Evolutionary conservation across 352 stramenopile genomes (phyloP).

Genomic region (Phytophthora parvispora): DNA sequence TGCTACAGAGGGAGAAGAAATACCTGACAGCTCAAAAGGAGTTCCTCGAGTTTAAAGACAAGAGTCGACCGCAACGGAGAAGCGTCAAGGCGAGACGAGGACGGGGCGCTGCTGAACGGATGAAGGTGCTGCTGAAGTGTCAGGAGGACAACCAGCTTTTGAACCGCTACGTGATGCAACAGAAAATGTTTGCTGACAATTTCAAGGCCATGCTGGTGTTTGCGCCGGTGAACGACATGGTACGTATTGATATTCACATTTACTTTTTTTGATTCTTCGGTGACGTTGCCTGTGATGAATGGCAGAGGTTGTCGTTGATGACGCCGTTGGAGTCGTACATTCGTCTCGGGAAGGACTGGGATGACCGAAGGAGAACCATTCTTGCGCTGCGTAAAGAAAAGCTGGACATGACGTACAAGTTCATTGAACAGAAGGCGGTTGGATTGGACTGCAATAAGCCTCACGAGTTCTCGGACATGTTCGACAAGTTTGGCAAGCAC

Average conservation of each 20-base stretch:
- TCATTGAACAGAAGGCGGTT: conserved; percentile 73
- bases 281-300: conserved; percentile 7
- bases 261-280: background rate
- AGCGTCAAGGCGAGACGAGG: conserved; percentile 55
- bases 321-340: conserved; percentile 83
- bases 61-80: conserved; percentile 34
- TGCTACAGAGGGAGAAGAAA: conserved; percentile 67
- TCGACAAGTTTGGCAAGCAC: conserved; percentile 82
- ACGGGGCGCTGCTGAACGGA: conserved; percentile 22
- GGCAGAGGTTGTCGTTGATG: conserved; percentile 73
- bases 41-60: conserved; percentile 62
- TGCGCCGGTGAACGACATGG: conserved; percentile 71
- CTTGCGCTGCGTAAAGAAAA: conserved; percentile 72
- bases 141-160: conserved; percentile 56
- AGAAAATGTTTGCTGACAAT: conserved; percentile 76
- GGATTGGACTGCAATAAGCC: conserved; percentile 57
- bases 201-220: conserved; percentile 77
- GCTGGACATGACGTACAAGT: conserved; percentile 81
- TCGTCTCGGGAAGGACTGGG: conserved; percentile 53
- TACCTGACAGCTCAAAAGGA: conserved; percentile 73
- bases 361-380: conserved; percentile 62
- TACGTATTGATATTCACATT: conserved; percentile 13
- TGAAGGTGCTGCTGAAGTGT: conserved; percentile 46
- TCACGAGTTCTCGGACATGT: conserved; percentile 77
- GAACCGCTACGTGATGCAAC: conserved; percentile 58